These are phyloP conservation scores for Septoria linicola DNA, from an alignment of 2,329 filamentous ascomycete species.

Conservation along the genomic window DNA sequence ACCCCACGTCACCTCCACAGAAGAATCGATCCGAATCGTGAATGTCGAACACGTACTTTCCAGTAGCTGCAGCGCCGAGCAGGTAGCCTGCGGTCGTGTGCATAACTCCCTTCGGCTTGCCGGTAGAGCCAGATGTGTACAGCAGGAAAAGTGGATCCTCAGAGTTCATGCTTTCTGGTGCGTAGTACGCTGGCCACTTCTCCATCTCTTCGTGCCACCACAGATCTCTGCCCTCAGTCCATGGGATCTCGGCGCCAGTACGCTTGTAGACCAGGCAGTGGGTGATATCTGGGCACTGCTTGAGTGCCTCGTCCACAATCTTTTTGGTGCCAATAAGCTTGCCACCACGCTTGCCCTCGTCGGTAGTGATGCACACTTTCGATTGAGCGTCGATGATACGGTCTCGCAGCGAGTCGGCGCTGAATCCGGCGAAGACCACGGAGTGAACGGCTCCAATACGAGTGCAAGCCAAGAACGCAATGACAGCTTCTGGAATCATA, in stretches of 20 bases:
- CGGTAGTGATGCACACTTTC: slow-evolving; percentile 92
- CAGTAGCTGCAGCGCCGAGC: slow-evolving; percentile 87
- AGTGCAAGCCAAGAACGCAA: slow-evolving; percentile 85
- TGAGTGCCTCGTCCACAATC: slow-evolving; percentile 96
- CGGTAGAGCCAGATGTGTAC: slow-evolving; percentile 96
- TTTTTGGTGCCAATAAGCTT: slow-evolving; percentile 98
- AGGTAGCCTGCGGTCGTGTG: slow-evolving; percentile 95
- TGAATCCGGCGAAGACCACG: slow-evolving; percentile 97
- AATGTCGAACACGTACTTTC: slow-evolving; percentile 98
- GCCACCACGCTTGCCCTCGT: slow-evolving; percentile 96
- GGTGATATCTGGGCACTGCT: slow-evolving; percentile 86
- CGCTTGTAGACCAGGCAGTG: slow-evolving; percentile 91
- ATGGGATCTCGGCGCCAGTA: slow-evolving; percentile 88
- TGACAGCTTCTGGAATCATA: slow-evolving; percentile 95
- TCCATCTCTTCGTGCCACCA: slow-evolving; percentile 99
- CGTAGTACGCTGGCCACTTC: slow-evolving; percentile 91
- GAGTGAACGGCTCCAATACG: slow-evolving; percentile 96
- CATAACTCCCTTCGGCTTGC: slow-evolving; percentile 98
- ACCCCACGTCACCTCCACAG: slow-evolving; percentile 96
- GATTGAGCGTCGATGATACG: slow-evolving; percentile 87
- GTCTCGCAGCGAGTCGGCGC: slow-evolving; percentile 90
- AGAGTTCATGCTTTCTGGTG: slow-evolving; percentile 83
- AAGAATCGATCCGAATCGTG: slow-evolving; percentile 93
- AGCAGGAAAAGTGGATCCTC: slow-evolving; percentile 97
- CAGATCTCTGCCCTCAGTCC: slow-evolving; percentile 81